Evolutionary conservation across 768 basidiomycete species (phyloP).

Genomic region (Leccinellum albellum): DNA sequence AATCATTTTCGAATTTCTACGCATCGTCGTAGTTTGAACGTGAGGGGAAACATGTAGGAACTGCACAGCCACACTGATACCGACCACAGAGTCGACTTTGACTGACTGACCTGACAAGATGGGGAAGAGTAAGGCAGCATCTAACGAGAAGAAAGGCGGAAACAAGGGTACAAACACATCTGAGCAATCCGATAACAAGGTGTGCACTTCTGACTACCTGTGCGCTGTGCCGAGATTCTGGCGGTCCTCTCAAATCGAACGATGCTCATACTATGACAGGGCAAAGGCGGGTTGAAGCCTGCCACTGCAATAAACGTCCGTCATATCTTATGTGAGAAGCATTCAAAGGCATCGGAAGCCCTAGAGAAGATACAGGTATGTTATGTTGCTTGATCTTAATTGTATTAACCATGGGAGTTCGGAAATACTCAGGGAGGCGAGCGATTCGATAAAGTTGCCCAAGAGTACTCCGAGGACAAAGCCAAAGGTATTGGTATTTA

Average conservation of each 20-base stretch:
- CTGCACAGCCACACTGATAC: slow-evolving; percentile 8
- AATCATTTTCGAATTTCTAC: too few relatives aligned
- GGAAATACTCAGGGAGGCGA: slow-evolving; percentile 58
- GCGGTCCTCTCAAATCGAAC: background rate
- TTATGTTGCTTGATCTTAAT: background rate
- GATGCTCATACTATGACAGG: slow-evolving; percentile 27
- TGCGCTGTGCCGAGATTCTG: background rate
- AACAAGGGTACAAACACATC: slow-evolving; percentile 15
- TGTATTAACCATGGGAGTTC: background rate
- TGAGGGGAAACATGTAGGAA: too few relatives aligned
- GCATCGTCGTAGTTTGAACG: too few relatives aligned
- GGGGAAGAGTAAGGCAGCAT: slow-evolving; percentile 29
- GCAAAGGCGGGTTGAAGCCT: slow-evolving; percentile 63
- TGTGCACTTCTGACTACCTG: slow-evolving; percentile 4
- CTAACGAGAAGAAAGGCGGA: slow-evolving; percentile 22
- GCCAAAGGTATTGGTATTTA: slow-evolving; percentile 68
- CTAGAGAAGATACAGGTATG: slow-evolving; percentile 74
- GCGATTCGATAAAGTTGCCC: slow-evolving; percentile 83
- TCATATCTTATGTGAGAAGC: slow-evolving; percentile 86
- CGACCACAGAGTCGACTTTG: too few relatives aligned
- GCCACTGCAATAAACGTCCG: slow-evolving; percentile 83
- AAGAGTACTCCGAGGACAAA: slow-evolving; percentile 89
- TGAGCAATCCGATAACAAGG: slow-evolving; percentile 25
- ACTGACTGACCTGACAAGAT: slow-evolving; percentile 9
- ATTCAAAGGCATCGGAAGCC: slow-evolving; percentile 75